Percentiles rank a stretch among this genome's conserved stretches.
Conservation (phyloP, 129 eudicot species). For the Pulicaria dysenterica region DNA sequence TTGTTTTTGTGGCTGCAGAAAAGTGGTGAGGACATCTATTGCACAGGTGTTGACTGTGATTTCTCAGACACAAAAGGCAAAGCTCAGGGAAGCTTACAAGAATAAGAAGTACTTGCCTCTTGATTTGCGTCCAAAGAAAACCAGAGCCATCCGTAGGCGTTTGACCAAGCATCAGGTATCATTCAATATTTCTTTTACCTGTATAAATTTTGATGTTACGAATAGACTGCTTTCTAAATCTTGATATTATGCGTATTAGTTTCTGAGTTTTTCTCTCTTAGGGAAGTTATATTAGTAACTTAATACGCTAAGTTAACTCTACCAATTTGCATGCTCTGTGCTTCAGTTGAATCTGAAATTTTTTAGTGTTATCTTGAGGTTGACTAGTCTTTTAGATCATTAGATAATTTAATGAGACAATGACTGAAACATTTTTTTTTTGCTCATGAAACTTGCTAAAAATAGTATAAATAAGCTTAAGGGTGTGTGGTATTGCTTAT, state of each 20-base stretch:
- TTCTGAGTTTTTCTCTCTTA: not conserved
- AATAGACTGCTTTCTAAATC: not conserved
- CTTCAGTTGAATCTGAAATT: too few relatives aligned
- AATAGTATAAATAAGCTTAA: too few relatives aligned
- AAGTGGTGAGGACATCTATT: constrained; percentile 52
- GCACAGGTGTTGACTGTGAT: constrained; percentile 62
- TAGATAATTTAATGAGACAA: too few relatives aligned
- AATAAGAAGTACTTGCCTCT: constrained; percentile 58
- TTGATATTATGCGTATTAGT: not conserved
- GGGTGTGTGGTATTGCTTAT: too few relatives aligned
- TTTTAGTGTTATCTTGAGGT: too few relatives aligned
- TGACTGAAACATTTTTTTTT: not conserved
- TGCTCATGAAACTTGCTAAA: not conserved
- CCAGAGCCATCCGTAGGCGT: constrained; percentile 59
- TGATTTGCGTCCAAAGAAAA: constrained; percentile 68
- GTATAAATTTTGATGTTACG: not conserved
- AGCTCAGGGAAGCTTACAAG: constrained; percentile 58
- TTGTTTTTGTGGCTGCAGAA: constrained; percentile 31
- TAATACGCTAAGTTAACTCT: too few relatives aligned
- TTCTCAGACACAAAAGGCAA: constrained; percentile 60
- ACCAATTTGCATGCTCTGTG: too few relatives aligned
- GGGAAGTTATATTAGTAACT: too few relatives aligned
- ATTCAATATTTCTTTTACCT: not conserved
- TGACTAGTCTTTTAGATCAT: too few relatives aligned
- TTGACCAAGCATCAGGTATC: constrained; percentile 61